A percentile compares a stretch with the other conserved stretches of the same genome.
Conservation (phyloP, 2,329 filamentous ascomycete genomes). For the Monosporascus sp. region DNA sequence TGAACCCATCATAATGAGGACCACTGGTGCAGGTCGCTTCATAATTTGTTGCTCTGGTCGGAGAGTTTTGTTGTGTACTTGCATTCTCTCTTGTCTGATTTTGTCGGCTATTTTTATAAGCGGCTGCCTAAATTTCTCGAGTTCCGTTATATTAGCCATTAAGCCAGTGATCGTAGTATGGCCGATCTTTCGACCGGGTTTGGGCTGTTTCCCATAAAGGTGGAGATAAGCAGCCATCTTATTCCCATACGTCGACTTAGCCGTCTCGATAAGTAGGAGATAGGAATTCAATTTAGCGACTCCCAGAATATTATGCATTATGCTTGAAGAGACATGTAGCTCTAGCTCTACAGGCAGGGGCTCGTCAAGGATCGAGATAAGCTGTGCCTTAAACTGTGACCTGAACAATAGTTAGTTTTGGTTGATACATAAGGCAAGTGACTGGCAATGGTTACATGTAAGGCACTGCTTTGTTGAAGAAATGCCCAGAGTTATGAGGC, state of each 20-base stretch:
- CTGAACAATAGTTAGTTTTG: too few species aligned
- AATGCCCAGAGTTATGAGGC: too few species aligned
- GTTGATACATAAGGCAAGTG: too few species aligned
- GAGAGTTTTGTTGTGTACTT: conserved; percentile 20
- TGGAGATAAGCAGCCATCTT: conserved; percentile 60
- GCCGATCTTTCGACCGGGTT: conserved; percentile 88
- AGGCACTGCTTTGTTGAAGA: too few species aligned
- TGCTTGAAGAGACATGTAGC: conserved; percentile 56
- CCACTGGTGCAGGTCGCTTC: conserved; percentile 40
- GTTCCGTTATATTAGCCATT: too few species aligned
- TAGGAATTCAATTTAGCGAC: conserved; percentile 63
- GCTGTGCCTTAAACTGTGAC: conserved; percentile 89
- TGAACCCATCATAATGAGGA: conserved; percentile 80
- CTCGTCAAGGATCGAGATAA: conserved; percentile 71
- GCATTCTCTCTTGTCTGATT: conserved; percentile 42
- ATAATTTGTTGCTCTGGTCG: too few species aligned
- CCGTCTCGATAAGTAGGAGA: conserved; percentile 39
- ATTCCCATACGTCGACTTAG: conserved; percentile 37
- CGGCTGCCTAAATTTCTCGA: conserved; percentile 27
- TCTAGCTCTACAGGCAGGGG: conserved; percentile 47
- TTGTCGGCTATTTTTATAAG: conserved; percentile 61
- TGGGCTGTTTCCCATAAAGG: conserved; percentile 86
- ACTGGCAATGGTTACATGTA: too few species aligned
- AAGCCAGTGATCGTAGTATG: conserved; percentile 71
- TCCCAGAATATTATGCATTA: conserved; percentile 79